Evolutionary conservation across 2,329 filamentous ascomycete genomes (phyloP).

Genomic region (Pseudodiploospora longispora): DNA sequence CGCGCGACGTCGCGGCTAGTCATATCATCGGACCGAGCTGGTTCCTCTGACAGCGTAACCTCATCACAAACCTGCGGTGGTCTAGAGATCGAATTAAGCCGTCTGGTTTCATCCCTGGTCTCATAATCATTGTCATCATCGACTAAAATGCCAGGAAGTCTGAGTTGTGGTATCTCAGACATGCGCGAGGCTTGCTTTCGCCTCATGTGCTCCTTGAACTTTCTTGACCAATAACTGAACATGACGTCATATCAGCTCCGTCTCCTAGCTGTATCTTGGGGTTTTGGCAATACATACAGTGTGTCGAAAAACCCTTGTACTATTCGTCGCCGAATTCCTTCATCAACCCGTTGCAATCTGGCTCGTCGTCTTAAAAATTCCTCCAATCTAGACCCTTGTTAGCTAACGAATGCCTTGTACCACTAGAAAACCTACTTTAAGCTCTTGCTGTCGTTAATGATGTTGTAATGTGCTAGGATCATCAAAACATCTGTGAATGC

Average conservation of each 20-base stretch:
- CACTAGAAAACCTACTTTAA: slow-evolving; percentile 48
- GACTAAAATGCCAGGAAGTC: slow-evolving; percentile 82
- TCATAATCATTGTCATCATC: slow-evolving; percentile 54
- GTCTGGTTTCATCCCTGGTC: background rate
- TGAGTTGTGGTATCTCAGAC: slow-evolving; percentile 68
- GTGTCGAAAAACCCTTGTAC: slow-evolving; percentile 96
- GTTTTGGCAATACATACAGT: slow-evolving; percentile 42
- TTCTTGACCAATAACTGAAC: slow-evolving; percentile 66
- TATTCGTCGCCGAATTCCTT: slow-evolving; percentile 82
- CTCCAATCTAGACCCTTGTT: slow-evolving; percentile 55
- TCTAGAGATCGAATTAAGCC: background rate
- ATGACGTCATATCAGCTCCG: background rate
- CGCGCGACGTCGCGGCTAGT: slow-evolving; percentile 23
- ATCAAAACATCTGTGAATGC: slow-evolving; percentile 88
- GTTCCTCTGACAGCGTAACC: slow-evolving; percentile 1
- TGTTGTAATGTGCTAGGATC: slow-evolving; percentile 96
- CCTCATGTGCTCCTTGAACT: slow-evolving; percentile 69
- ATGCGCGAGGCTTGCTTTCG: slow-evolving; percentile 68
- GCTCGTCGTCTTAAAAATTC: slow-evolving; percentile 89
- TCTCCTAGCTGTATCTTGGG: background rate
- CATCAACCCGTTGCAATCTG: slow-evolving; percentile 85
- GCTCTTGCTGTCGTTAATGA: slow-evolving; percentile 96
- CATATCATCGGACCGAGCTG: slow-evolving; percentile 31
- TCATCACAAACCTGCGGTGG: slow-evolving; percentile 2
- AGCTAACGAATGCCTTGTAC: background rate